Evolutionary conservation across 768 basidiomycete species (phyloP).

Genomic region (Hemileccinum rubropunctum): DNA sequence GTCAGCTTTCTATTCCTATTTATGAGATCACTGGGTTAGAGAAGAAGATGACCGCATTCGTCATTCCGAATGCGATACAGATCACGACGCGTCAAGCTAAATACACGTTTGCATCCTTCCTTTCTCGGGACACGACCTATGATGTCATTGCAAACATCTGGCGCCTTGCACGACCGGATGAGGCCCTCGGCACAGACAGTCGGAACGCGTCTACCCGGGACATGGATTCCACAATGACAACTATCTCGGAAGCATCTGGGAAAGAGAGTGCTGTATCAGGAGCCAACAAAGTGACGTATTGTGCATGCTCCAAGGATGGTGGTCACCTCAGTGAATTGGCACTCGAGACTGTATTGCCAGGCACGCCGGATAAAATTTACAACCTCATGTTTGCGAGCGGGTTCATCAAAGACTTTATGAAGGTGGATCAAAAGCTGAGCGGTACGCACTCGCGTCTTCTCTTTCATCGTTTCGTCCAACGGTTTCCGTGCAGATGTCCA

Average conservation of each 20-base stretch:
- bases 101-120: constrained; percentile 95
- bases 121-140: constrained; percentile 92
- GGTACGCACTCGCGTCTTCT: constrained; percentile 48
- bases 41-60: constrained; percentile 97
- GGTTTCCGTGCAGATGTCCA: constrained; percentile 70
- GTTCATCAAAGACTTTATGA: constrained; percentile 94
- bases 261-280: constrained; percentile 9
- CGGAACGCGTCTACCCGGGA: constrained; percentile 16
- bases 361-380: constrained; percentile 93
- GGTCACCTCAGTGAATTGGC: constrained; percentile 71
- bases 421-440: constrained; percentile 79
- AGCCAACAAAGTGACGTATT: constrained; percentile 59
- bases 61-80: constrained; percentile 95
- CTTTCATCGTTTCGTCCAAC: background rate
- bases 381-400: constrained; percentile 95
- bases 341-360: constrained; percentile 78
- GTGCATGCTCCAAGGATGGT: constrained; percentile 68
- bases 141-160: constrained; percentile 97
- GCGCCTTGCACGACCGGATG: constrained; percentile 81
- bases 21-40: constrained; percentile 84
- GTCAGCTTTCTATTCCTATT: constrained; percentile 82
- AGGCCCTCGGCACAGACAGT: constrained; percentile 30
- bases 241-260: constrained; percentile 15
- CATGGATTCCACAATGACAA: constrained; percentile 15
- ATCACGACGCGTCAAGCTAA: constrained; percentile 79